Conservation (phyloP, 140 eudicot species). For the Senecio squalidus region DNA sequence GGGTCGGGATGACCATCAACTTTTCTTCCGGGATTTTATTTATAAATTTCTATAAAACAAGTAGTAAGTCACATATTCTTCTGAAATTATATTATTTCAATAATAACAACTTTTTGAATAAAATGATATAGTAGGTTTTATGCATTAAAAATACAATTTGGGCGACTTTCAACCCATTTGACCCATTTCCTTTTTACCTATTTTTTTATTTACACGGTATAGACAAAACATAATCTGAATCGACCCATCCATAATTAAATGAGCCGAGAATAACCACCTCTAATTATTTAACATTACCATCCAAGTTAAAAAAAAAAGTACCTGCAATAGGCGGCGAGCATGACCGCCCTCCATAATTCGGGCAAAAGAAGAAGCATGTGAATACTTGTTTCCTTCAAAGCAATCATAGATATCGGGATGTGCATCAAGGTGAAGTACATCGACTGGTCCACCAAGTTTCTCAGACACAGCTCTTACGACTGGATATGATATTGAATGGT, state of each 20-base stretch:
- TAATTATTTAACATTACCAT: not conserved
- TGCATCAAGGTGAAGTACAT: constrained; percentile 92
- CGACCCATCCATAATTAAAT: not conserved
- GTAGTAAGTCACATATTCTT: not conserved
- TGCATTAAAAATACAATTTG: not conserved
- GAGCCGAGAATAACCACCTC: not conserved
- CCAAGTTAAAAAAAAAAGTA: constrained; percentile 10
- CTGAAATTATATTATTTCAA: not conserved
- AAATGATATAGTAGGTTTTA: constrained; percentile 5
- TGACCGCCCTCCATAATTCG: constrained; percentile 98
- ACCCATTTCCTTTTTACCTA: too few species aligned
- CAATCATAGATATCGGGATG: constrained; percentile 90
- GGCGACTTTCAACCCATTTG: not conserved
- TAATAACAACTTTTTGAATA: not conserved
- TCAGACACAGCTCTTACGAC: constrained; percentile 93
- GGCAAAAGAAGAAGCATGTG: constrained; percentile 98
- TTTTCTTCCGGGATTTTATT: too few species aligned
- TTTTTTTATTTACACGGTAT: too few species aligned
- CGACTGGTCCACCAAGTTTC: constrained; percentile 96
- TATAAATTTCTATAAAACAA: too few species aligned
- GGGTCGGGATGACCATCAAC: too few species aligned
- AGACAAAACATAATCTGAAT: not conserved
- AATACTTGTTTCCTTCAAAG: constrained; percentile 92
- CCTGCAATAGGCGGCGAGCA: constrained; percentile 91
- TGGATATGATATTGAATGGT: constrained; percentile 96